These are phyloP conservation scores for Fonsecaea nubica DNA, from an alignment of 2,329 filamentous ascomycete genomes.

Conservation along the genomic window DNA sequence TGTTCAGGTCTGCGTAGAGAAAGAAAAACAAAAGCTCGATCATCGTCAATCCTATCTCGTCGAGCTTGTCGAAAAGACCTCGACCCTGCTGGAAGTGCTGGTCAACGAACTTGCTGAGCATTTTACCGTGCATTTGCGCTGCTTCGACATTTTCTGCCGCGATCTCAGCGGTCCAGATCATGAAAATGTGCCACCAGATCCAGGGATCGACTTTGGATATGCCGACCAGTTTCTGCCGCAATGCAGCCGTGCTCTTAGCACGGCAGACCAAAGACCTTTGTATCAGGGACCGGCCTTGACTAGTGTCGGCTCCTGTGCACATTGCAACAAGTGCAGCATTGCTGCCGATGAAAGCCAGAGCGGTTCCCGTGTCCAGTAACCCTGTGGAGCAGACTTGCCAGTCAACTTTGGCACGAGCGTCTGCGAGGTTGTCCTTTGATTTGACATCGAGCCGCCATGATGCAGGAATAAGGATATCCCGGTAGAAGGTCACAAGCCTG, in stretches of 20 bases:
- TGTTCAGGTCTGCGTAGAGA: conserved; percentile 1
- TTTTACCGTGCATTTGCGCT: background rate
- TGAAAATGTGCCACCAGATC: conserved; percentile 4
- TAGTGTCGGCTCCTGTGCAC: background rate
- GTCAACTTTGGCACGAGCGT: background rate
- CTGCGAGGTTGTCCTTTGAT: background rate
- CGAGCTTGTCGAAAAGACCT: conserved; percentile 3
- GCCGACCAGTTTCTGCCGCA: background rate
- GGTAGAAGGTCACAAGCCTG: background rate
- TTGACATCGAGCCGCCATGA: background rate
- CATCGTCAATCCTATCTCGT: background rate
- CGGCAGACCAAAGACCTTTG: background rate
- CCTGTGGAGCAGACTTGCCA: background rate
- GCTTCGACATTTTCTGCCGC: background rate
- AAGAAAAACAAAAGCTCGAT: conserved; percentile 6
- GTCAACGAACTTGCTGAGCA: background rate
- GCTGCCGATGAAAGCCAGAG: conserved; percentile 4
- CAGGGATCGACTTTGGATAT: background rate
- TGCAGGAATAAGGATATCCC: background rate
- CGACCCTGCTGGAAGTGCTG: background rate
- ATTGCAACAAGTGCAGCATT: background rate
- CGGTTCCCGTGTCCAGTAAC: background rate
- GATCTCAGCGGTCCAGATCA: conserved; percentile 1
- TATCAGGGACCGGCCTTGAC: background rate
- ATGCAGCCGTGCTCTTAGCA: background rate